Evolutionary conservation across 257 asterid species (phyloP), one percentile per base, ranked within the genome.

Genomic region (Marsdenia floribunda): DNA sequence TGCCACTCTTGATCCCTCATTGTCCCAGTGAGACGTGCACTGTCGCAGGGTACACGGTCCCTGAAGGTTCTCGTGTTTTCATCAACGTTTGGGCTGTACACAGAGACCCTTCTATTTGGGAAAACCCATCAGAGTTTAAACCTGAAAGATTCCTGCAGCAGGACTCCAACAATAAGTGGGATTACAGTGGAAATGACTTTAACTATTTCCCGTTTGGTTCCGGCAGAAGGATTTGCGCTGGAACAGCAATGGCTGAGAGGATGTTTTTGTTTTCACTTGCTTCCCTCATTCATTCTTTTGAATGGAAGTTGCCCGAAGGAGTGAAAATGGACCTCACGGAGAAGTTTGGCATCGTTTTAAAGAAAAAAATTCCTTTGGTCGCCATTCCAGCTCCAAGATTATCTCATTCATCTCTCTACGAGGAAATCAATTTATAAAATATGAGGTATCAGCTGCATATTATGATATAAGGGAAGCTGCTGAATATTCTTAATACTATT

Each of bases 71-170:
- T 10, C 87, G 85, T 2, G 90, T 88, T 35, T 89, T 89, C 40
- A 67, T 91, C 33, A 91, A 91, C 35, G 93, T 84, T 24, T 91
- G 93, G 96, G 93, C 96, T 0, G 82, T 87, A 55, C 93, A 91
- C 1, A 80, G 90, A 74, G 91, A 90, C 74, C 86, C 91, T n/a
- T 58, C 68, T 0, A 18, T 79, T 0, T 90, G 96, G 96, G 68
- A 80, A 40, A 79, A 82, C 54, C 87, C 96, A 0, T 37, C 15
- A 6, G 86, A 86, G 70, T 90, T 88, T 38, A 8, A 18, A 6
- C 94, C 92, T 0, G 92, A 87, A 38, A 87, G 92, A 76, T 88
- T 90, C 33, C 33, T 29, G 33, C 33, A 29, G 33, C 1, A 29
- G 33, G 33, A 29, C 1, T 0, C 33, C 33, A 29, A 29, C 1